Evolutionary conservation across 371 early-diverging fungal genomes (phyloP).

Genomic region (Mortierella sp.): DNA sequence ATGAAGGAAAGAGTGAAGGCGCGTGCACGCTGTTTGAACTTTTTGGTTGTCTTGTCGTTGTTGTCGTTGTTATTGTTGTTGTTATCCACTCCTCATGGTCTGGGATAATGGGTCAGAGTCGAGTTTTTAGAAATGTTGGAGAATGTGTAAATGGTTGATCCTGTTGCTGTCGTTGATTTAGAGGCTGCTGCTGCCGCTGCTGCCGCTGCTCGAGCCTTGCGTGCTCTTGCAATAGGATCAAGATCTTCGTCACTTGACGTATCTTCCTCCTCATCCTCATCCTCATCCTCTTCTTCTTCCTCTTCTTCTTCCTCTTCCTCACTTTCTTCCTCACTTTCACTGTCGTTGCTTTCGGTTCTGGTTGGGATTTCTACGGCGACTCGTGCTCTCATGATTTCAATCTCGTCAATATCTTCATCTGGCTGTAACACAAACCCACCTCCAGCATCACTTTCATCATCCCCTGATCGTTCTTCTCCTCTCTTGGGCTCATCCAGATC

Average conservation of each 20-base stretch:
- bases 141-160: constrained; percentile 41
- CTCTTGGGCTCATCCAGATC: not conserved
- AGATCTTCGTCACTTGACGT: constrained; percentile 17
- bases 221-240: constrained; percentile 42
- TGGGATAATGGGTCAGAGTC: no score
- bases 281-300: constrained; percentile 6
- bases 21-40: no score
- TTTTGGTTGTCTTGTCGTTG: no score
- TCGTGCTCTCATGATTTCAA: constrained; percentile 1
- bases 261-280: constrained; percentile 13
- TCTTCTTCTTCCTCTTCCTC: no score
- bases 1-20: no score
- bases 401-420: constrained; percentile 7
- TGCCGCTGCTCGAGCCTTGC: constrained; percentile 25
- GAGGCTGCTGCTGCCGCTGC: constrained; percentile 15
- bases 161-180: not conserved
- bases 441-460: not conserved
- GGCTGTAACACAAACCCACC: constrained; percentile 3
- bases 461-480: not conserved
- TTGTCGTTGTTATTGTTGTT: no score
- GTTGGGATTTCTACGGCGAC: no score
- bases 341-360: constrained; percentile 7
- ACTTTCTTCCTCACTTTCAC: no score
- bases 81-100: no score
- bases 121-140: constrained; percentile 9